Evolutionary conservation across 495 filamentous ascomycete species (phyloP), one percentile per base, ranked within the genome.

Genomic region (Xylaria bambusicola): DNA sequence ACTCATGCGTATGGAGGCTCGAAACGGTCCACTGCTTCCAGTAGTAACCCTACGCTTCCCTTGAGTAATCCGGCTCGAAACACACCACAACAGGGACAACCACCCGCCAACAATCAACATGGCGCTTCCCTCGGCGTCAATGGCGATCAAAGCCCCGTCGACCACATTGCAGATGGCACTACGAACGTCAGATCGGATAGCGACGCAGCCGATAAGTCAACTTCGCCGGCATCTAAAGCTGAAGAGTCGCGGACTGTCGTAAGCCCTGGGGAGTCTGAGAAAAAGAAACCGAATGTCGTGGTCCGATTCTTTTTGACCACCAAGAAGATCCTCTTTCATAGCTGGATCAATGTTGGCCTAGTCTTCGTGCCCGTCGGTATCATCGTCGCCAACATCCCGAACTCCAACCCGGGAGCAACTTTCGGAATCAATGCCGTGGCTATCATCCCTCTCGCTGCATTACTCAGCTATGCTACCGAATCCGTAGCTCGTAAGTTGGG

Each of bases 381-480:
- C 63, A 82, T 79, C 56, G 77, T 85, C 38, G 74, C 85, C 65
- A 81, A 82, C 21, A 76, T 78, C 13, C 63, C 71, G 8, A 60
- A 62, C 46, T 41, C 46, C 26, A 66, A 64, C 44, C 62, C 74
- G 7, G 73, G 72, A 8, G 67, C 73, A 44, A 61, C 90, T 50
- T 95, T 94, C 71, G 85, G 86, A 36, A 83, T 93, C 78, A 94
- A 95, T 64, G 88, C 89, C 9, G 77, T 94, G 51, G 90, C 91
- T 29, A 91, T 95, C 70, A 83, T 94, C 47, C 91, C 91, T 0
- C 75, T 95, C 64, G 91, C 91, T 29, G 88, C 86, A n/a, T 71
- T 95, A 15, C 80, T 94, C 55, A 85, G 83, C 63, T 82, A 89
- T 71, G 90, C 90, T 17, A 95, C 91, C n/a, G 90, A 94, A 72